These are phyloP conservation scores for Ganoderma multipileum DNA, from an alignment of 1,284 basidiomycete species.

Conservation along the genomic window DNA sequence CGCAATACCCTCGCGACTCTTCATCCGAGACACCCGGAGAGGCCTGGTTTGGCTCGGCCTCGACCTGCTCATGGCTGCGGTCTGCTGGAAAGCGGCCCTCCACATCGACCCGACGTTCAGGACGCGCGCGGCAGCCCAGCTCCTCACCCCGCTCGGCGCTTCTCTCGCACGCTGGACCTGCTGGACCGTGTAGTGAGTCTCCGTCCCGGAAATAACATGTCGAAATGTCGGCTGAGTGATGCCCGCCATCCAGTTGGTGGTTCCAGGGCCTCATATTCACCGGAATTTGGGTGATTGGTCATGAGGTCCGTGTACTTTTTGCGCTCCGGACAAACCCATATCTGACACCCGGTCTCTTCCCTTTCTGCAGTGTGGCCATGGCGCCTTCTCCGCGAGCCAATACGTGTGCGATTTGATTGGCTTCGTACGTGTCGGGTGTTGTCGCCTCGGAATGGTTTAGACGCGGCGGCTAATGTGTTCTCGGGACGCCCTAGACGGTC, in stretches of 20 bases:
- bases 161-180: constrained; percentile 48
- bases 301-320: constrained; percentile 49
- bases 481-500: constrained; percentile 28
- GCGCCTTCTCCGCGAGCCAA: constrained; percentile 38
- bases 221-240: constrained; percentile 1
- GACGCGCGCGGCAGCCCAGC: constrained; percentile 31
- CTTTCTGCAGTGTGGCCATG: constrained; percentile 38
- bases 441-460: neutral
- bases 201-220: neutral
- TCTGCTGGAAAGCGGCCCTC: constrained; percentile 51
- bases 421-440: constrained; percentile 45
- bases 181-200: constrained; percentile 46
- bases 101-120: constrained; percentile 55
- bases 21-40: constrained; percentile 35
- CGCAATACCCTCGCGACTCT: constrained; percentile 56
- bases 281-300: constrained; percentile 69
- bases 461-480: constrained; percentile 10
- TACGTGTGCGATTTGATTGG: constrained; percentile 38
- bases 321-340: neutral
- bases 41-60: constrained; percentile 42
- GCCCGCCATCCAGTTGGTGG: constrained; percentile 55
- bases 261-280: constrained; percentile 66
- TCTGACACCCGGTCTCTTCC: neutral
- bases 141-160: constrained; percentile 45
- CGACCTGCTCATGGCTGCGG: constrained; percentile 54